Conservation (phyloP, 768 basidiomycete species). For the Amanita jacksonii region DNA sequence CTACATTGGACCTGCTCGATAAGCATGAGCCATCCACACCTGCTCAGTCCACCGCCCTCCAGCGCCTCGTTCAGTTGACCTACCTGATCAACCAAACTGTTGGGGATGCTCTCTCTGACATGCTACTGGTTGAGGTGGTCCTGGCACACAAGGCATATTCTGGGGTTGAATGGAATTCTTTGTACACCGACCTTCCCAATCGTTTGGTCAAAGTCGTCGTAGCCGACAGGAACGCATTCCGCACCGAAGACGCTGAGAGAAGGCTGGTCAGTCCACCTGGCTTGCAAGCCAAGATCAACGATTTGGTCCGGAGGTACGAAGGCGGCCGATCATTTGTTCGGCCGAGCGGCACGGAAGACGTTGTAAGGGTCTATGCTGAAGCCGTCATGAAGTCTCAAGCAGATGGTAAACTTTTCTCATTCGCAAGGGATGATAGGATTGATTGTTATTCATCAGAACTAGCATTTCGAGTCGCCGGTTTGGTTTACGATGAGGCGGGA, state of each 20-base stretch:
- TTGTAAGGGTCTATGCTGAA: constrained; percentile 96
- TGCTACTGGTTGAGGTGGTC: constrained; percentile 90
- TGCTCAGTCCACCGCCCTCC: constrained; percentile 72
- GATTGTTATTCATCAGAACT: constrained; percentile 42
- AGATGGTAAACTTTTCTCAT: constrained; percentile 53
- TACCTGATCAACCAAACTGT: constrained; percentile 96
- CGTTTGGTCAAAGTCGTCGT: constrained; percentile 91
- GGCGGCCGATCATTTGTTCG: constrained; percentile 89
- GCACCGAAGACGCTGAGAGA: constrained; percentile 90
- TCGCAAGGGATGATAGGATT: constrained; percentile 2
- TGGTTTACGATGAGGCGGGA: constrained; percentile 77
- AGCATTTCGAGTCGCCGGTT: constrained; percentile 74
- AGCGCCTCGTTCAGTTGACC: constrained; percentile 66
- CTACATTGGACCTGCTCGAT: constrained; percentile 52
- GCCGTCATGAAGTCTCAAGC: constrained; percentile 64
- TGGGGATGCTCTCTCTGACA: constrained; percentile 92
- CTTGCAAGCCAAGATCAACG: constrained; percentile 76
- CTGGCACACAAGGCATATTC: constrained; percentile 84
- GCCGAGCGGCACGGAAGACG: constrained; percentile 97
- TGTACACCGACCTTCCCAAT: constrained; percentile 92
- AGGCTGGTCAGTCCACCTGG: constrained; percentile 72
- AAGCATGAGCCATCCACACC: constrained; percentile 68
- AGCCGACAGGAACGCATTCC: constrained; percentile 69
- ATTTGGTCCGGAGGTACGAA: constrained; percentile 65
- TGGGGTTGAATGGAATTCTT: constrained; percentile 80